Evolutionary conservation across 805 yeast genomes (phyloP).

Genomic region (Priceomyces fermenticarens): DNA sequence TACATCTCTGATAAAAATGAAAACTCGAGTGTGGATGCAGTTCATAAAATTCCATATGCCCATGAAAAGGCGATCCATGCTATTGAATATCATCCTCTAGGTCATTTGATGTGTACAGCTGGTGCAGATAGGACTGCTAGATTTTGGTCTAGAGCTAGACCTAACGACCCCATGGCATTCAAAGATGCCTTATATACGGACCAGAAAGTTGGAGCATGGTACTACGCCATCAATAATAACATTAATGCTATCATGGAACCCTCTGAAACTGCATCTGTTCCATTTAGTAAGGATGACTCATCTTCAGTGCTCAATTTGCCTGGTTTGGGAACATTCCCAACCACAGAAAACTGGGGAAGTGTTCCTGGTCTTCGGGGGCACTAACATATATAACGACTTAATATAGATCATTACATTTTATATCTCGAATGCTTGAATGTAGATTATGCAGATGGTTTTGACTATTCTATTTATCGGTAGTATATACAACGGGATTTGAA

Average conservation of each 20-base stretch:
- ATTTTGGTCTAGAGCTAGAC: conserved; percentile 92
- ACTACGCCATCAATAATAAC: conserved; percentile 44
- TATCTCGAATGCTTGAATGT: neutral
- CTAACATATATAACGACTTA: conserved; percentile 1
- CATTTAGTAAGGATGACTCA: conserved; percentile 2
- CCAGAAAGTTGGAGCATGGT: conserved; percentile 47
- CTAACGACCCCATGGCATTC: conserved; percentile 80
- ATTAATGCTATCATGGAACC: conserved; percentile 39
- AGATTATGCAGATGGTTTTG: neutral
- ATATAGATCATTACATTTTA: neutral
- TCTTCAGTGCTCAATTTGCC: conserved; percentile 17
- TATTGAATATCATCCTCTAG: conserved; percentile 89
- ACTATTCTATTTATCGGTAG: conserved; percentile 9
- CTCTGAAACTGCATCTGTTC: conserved; percentile 6
- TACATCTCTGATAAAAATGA: conserved; percentile 34
- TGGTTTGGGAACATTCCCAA: conserved; percentile 19
- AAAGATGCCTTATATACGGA: conserved; percentile 77
- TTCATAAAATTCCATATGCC: conserved; percentile 79
- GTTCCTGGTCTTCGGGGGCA: conserved; percentile 18
- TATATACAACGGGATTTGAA: conserved; percentile 16
- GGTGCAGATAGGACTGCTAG: conserved; percentile 91
- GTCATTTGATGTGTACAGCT: conserved; percentile 87
- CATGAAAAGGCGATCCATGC: conserved; percentile 93
- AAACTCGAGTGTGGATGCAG: conserved; percentile 36
- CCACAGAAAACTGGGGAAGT: conserved; percentile 9